Base-by-base conservation (phyloP, 1,139 yeast genomes). In the Suhomyces coccinellae region DNA sequence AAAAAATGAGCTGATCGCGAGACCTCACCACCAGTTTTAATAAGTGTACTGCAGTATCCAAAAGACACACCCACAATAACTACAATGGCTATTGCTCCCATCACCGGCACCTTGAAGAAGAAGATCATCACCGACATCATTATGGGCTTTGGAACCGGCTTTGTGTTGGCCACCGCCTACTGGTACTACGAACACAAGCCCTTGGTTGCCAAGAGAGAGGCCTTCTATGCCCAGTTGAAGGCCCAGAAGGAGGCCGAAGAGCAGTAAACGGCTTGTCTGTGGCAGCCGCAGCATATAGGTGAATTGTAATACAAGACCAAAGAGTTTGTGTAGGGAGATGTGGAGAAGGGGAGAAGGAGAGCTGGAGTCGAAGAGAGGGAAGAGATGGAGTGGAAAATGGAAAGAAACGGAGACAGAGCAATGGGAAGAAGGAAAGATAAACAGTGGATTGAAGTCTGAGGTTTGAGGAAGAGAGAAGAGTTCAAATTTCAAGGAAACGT, bases 141-240 rank as follows among this genome's bases (percentile, higher is more conserved):
- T 59, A 71, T 84, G 57, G 96, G 95, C 53, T 71, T 73, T 52
- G 77, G 63, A 46, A 61, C 66, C 54, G 79, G 79, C 15, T 69
- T 71, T 43, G 75, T 63, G 39, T 48, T 62, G 56, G 72, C 78
- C 59, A 87, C 82, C 49, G 66, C 73, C 53, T 73, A 71, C 67
- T 85, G 86, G 87, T 83, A 90, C 87, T 80, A 81, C 79, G 81
- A 61, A 79, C 97, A 90, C 84, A 82, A 79, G 73, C 81, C 84
- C 38, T 58, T 76, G 55, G 85, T 88, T 51, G 77, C 76, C 56
- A 78, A 73, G 65, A 87, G 97, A 79, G 97, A 91, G 67, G 84
- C 82, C 51, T 89, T 82, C 81, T 91, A 91, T 71, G 85, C 87
- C 54, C 77, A 81, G 58, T 70, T 85, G 63, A 82, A 82, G 65